A percentile compares a stretch with the other conserved stretches of the same genome.
These are phyloP conservation scores for Fraxinus greggii DNA, from an alignment of 305 asterid genomes.

Conservation along the genomic window DNA sequence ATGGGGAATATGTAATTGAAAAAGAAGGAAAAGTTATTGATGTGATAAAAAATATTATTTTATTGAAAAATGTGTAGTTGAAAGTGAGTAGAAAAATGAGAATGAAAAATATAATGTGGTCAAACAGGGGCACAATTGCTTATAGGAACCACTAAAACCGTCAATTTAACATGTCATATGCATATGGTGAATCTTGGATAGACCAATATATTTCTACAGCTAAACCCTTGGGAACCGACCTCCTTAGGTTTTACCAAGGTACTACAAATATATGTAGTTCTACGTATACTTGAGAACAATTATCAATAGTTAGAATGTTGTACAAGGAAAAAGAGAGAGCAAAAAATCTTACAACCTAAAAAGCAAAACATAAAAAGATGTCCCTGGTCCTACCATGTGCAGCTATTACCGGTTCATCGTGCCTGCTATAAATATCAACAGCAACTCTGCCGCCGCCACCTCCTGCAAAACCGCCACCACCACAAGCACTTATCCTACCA, in stretches of 20 bases:
- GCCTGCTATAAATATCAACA: conserved; percentile 90
- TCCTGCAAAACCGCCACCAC: conserved; percentile 95
- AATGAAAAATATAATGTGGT: too few species aligned
- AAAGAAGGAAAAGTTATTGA: too few species aligned
- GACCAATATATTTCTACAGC: conserved; percentile 12
- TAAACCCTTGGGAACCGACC: conserved; percentile 7
- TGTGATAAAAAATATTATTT: too few species aligned
- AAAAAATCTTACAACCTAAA: not conserved
- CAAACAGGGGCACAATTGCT: too few species aligned
- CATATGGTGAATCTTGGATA: conserved; percentile 2
- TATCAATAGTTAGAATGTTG: not conserved
- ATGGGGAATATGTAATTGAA: too few species aligned
- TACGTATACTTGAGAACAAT: conserved; percentile 7
- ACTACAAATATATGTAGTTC: not conserved
- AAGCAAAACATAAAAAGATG: not conserved
- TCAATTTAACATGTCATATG: not conserved
- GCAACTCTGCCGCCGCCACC: conserved; percentile 98
- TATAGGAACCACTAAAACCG: not conserved
- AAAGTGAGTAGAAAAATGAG: too few species aligned
- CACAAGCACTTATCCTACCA: conserved; percentile 88
- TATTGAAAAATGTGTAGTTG: too few species aligned
- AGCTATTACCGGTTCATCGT: conserved; percentile 75
- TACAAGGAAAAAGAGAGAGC: not conserved
- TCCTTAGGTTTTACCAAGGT: not conserved
- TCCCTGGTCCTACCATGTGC: conserved; percentile 62